A percentile compares a stretch with the other conserved stretches of the same genome.
phyloP scores from a whole-genome alignment of 208 protist species.

The Wallacemonas sp. region DNA sequence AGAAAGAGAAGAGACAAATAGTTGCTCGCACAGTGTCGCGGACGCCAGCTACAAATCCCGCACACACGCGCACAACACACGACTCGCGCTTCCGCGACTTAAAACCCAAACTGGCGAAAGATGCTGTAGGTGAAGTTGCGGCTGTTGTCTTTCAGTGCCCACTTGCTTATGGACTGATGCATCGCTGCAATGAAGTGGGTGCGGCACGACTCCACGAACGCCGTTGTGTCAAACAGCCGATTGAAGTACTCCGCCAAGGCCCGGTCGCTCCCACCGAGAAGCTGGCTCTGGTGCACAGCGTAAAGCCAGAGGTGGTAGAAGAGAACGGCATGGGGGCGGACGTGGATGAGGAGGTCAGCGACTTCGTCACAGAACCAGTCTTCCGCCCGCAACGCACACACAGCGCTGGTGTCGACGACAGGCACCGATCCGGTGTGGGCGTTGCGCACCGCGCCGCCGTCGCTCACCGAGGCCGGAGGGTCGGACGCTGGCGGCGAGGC shows the following conservation, averaged over 20 bases:
- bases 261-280: slow-evolving; percentile 24
- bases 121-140: slow-evolving; percentile 31
- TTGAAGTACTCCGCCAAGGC: slow-evolving; percentile 40
- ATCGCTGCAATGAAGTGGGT: slow-evolving; percentile 43
- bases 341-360: slow-evolving; percentile 67
- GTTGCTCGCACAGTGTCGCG: not conserved
- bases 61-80: slow-evolving; percentile 17
- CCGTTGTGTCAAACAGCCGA: slow-evolving; percentile 45
- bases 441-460: not conserved
- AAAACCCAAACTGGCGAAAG: slow-evolving; percentile 30
- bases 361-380: slow-evolving; percentile 56
- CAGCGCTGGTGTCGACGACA: not conserved
- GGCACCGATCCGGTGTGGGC: not conserved
- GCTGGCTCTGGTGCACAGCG: slow-evolving; percentile 37
- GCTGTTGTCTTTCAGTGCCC: slow-evolving; percentile 43
- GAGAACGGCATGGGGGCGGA: slow-evolving; percentile 52
- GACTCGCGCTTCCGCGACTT: slow-evolving; percentile 37
- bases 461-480: not conserved
- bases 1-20: not conserved
- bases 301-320: slow-evolving; percentile 67
- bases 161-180: slow-evolving; percentile 49
- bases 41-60: not conserved
- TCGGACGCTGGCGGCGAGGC: not conserved
- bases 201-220: slow-evolving; percentile 24
- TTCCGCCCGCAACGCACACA: slow-evolving; percentile 5